A percentile compares a stretch with the other conserved stretches of the same genome.
phyloP scores from a whole-genome alignment of 345 rosid genomes.

The Sonneratia alba region DNA sequence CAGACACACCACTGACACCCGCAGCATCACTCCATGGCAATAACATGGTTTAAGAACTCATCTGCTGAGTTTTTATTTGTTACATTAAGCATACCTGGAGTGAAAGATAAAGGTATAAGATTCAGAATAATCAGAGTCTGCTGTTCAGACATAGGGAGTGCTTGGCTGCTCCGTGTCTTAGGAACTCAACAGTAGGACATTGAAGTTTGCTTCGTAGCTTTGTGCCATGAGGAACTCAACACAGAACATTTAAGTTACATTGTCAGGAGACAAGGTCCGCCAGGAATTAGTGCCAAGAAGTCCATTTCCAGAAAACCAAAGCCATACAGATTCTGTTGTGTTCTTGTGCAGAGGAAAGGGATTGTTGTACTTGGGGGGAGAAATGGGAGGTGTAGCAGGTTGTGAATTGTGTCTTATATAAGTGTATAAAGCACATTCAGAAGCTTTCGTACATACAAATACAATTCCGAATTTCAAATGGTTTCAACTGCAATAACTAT shows the following conservation, averaged over 20 bases:
- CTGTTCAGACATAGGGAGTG: neutral
- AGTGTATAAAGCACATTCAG: neutral
- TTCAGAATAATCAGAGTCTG: neutral
- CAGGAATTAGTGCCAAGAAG: neutral
- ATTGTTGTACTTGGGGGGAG: neutral
- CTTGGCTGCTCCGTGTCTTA: neutral
- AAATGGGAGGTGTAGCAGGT: neutral
- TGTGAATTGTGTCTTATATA: neutral
- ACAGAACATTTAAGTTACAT: neutral
- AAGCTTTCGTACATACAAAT: neutral
- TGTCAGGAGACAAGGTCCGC: neutral
- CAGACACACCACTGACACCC: slow-evolving; percentile 10
- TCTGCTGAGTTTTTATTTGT: neutral
- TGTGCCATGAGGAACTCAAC: neutral
- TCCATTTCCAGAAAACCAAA: no score
- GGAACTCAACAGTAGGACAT: neutral
- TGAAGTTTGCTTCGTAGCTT: neutral
- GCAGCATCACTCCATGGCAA: neutral
- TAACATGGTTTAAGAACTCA: slow-evolving; percentile 5
- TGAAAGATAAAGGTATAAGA: neutral
- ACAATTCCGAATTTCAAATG: neutral
- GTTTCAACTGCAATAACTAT: neutral
- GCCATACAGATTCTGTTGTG: neutral
- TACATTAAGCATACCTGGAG: neutral
- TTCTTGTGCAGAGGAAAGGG: neutral